Evolutionary conservation across 257 asterid species (phyloP).

Genomic region (Solanum chiquidenum): DNA sequence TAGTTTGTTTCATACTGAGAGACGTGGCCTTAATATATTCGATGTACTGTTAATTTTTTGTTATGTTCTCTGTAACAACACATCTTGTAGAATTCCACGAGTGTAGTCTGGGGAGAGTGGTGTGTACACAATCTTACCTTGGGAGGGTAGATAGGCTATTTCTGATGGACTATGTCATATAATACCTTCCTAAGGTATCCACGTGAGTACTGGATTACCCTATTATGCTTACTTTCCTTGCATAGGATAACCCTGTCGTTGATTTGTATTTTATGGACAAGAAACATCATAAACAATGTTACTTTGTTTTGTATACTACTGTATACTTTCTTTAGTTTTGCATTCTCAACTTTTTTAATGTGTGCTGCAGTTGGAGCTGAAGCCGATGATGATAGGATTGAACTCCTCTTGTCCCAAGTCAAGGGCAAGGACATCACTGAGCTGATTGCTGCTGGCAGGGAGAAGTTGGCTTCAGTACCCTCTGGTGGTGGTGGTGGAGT

Average conservation of each 20-base stretch:
- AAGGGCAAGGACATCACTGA: slow-evolving; percentile 35
- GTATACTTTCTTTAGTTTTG: not conserved
- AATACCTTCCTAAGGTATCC: not conserved
- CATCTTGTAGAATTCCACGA: not conserved
- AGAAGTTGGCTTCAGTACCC: slow-evolving; percentile 5
- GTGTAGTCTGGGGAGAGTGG: not conserved
- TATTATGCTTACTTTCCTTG: not conserved
- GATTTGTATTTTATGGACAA: not conserved
- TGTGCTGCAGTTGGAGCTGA: slow-evolving; percentile 13
- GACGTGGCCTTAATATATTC: not conserved
- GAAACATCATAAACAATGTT: not conserved
- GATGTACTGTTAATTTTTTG: not conserved
- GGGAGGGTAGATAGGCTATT: not conserved
- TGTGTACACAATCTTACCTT: not conserved
- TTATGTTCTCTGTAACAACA: not conserved
- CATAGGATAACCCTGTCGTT: not conserved
- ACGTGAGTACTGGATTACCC: not conserved
- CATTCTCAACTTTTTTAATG: not conserved
- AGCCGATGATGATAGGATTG: slow-evolving; percentile 28
- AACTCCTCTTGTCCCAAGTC: slow-evolving; percentile 22
- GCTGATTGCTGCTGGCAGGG: slow-evolving; percentile 5
- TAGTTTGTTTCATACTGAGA: not conserved
- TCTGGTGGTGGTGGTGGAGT: slow-evolving; percentile 3
- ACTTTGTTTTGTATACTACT: not conserved
- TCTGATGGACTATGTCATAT: not conserved